phyloP scores from a whole-genome alignment of 371 early-diverging fungal species.

The Mucor indicus region DNA sequence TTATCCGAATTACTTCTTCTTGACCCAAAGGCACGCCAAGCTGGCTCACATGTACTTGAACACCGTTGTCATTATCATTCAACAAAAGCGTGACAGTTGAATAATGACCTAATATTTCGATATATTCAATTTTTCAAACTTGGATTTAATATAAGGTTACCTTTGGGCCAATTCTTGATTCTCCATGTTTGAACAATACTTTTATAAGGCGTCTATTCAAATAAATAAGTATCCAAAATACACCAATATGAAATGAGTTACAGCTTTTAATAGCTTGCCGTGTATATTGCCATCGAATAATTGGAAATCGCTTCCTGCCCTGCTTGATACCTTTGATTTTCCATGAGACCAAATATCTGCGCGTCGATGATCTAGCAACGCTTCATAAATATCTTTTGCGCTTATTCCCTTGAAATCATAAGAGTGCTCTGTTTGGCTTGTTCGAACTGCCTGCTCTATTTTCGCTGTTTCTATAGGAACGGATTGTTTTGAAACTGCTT shows the following conservation, averaged over 20 bases:
- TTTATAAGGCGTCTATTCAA: slow-evolving; percentile 49
- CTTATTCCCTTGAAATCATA: slow-evolving; percentile 80
- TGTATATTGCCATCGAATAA: slow-evolving; percentile 88
- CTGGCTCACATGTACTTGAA: slow-evolving; percentile 72
- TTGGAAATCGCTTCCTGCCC: slow-evolving; percentile 62
- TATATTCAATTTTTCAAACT: neutral
- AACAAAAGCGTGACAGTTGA: slow-evolving; percentile 80
- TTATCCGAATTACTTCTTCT: slow-evolving; percentile 72
- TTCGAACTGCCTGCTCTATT: slow-evolving; percentile 17
- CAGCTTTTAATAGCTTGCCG: slow-evolving; percentile 72
- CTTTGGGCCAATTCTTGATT: slow-evolving; percentile 78
- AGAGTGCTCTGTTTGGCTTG: slow-evolving; percentile 63
- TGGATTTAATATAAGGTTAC: neutral
- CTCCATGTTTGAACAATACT: slow-evolving; percentile 86
- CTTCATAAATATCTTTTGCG: slow-evolving; percentile 77
- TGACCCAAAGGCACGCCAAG: slow-evolving; percentile 85
- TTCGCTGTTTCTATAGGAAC: slow-evolving; percentile 6
- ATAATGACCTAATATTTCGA: slow-evolving; percentile 54
- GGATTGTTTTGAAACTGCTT: slow-evolving; percentile 7
- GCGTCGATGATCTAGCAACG: slow-evolving; percentile 69
- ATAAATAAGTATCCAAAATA: neutral
- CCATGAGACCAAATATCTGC: slow-evolving; percentile 77
- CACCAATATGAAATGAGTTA: slow-evolving; percentile 10
- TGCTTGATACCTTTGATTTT: slow-evolving; percentile 45
- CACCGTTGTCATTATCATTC: slow-evolving; percentile 63